Evolutionary conservation across 345 rosid genomes (phyloP), one percentile per base, ranked within the genome.

Genomic region (Populus simonii): DNA sequence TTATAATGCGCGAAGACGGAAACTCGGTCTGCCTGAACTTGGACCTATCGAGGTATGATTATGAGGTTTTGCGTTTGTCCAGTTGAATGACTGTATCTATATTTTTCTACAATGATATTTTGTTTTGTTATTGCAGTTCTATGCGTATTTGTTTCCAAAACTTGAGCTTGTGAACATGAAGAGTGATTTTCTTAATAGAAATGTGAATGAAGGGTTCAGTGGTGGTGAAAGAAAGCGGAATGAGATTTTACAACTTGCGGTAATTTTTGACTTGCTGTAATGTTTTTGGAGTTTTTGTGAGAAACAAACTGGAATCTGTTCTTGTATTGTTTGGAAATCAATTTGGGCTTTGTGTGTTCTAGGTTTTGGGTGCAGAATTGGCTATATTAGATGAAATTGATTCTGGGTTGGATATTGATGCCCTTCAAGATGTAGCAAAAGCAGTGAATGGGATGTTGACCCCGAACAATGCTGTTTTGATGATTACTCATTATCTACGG

Each of bases 161-260:
- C 95, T 96, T 8, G 90, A 89, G 80, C 86, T 85, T 47, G 89
- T 96, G 87, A 96, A 92, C 83, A 94, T 94, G 97, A 91, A 91
- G 88, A 90, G 82, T 0, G 98, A 93, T 85, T 96, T 92, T 83
- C 92, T 96, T 38, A 90, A 92, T 81, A 87, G 99, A 87, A 96
- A 96, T 85, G 99, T 96, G 45, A 94, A 96, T 86, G 99, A 92
- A 89, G 99, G 99, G 35, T 96, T 96, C 79, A 96, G 99, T 75
- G 98, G 99, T 18, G 99, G 98, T 75, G 98, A 96, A 88, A 94
- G 88, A 85, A 96, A 96, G 80, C 97, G 95, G 75, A 96, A 96
- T 39, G 99, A 96, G 84, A 94, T 94, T 80, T 84, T 92, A 45
- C 98, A 96, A 80, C 97, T 96, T 45, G 97, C 97, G 89, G 98